Evolutionary conservation across 176 grass and related monocot species (phyloP).

Genomic region (Aegilops longissima): DNA sequence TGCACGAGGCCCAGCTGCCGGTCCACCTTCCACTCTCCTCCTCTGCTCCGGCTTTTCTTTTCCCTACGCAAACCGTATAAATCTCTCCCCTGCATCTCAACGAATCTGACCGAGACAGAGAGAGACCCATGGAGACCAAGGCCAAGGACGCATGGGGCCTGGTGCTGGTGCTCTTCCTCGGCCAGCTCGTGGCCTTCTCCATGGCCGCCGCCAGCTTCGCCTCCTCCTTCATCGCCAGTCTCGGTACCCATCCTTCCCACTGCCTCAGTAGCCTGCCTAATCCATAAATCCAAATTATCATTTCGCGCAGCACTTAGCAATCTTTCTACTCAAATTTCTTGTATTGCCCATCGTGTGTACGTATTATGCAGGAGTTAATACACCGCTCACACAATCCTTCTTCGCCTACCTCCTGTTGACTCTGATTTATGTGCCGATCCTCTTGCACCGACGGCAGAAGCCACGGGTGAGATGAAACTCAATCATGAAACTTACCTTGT

Average conservation of each 20-base stretch:
- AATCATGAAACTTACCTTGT: not conserved
- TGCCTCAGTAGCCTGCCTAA: too few species aligned
- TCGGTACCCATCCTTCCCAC: not conserved
- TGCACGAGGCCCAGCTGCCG: too few species aligned
- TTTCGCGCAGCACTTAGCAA: too few species aligned
- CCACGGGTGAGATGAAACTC: constrained; percentile 33
- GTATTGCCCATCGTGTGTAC: not conserved
- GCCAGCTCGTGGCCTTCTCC: constrained; percentile 57
- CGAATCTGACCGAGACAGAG: too few species aligned
- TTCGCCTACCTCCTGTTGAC: constrained; percentile 47
- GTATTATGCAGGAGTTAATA: constrained; percentile 34
- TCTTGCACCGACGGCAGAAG: constrained; percentile 34
- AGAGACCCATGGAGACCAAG: constrained; percentile 34
- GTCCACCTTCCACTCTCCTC: too few species aligned
- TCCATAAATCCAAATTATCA: too few species aligned
- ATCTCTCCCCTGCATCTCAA: not conserved
- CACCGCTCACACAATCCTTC: constrained; percentile 58
- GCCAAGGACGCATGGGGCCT: constrained; percentile 33
- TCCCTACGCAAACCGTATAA: not conserved
- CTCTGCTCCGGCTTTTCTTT: too few species aligned
- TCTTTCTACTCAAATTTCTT: not conserved
- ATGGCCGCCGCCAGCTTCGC: constrained; percentile 50
- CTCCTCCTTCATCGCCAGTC: constrained; percentile 56
- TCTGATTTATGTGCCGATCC: constrained; percentile 42
- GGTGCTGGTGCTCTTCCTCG: constrained; percentile 42